A percentile compares a stretch with the other conserved stretches of the same genome.
These are phyloP conservation scores for Spiraea crenata DNA, from an alignment of 331 rosid species.

Conservation along the genomic window DNA sequence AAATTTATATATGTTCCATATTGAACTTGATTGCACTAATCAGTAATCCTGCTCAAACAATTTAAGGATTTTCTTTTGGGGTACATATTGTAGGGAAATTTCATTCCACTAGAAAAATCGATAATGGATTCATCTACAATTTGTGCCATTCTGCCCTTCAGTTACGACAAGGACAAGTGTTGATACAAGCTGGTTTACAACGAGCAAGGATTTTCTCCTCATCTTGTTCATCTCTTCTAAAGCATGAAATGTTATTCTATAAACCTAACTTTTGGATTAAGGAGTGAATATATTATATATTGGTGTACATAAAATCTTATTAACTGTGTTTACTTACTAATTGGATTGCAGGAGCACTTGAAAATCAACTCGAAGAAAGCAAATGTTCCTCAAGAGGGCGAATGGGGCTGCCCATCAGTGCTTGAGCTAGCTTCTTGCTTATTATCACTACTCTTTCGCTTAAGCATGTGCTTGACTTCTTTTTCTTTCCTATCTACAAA, in stretches of 20 bases:
- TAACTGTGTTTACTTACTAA: constrained; percentile 15
- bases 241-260: constrained; percentile 20
- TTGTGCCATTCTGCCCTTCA: neutral
- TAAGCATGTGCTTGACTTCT: constrained; percentile 56
- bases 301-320: constrained; percentile 19
- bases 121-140: neutral
- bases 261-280: constrained; percentile 12
- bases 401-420: constrained; percentile 31
- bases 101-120: neutral
- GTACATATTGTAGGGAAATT: neutral
- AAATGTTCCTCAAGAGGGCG: constrained; percentile 32
- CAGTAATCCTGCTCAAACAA: too few species aligned
- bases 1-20: too few species aligned
- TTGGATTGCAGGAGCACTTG: too few species aligned
- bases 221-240: neutral
- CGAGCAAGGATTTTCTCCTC: neutral
- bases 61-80: too few species aligned
- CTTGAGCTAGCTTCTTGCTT: constrained; percentile 42
- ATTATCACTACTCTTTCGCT: constrained; percentile 40
- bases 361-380: constrained; percentile 13
- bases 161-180: neutral
- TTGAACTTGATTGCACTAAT: too few species aligned
- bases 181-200: neutral
- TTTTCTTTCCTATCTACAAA: constrained; percentile 69
- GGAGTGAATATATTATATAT: constrained; percentile 8